Conservation (phyloP, 2,329 filamentous ascomycete genomes). For the Ophiosphaerella herpotricha region DNA sequence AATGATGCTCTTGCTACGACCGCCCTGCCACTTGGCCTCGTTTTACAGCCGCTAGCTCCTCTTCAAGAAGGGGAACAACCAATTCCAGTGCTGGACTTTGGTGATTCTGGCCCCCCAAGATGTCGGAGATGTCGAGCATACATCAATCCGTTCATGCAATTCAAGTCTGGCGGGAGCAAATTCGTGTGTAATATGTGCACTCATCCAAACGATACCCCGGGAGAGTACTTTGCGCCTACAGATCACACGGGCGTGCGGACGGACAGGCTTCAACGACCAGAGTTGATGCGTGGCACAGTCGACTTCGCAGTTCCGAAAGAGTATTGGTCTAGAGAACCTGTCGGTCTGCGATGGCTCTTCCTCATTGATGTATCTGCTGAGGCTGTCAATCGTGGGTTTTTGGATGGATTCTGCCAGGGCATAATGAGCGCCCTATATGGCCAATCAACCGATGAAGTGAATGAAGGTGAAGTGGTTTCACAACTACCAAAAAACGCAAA, state of each 20-base stretch:
- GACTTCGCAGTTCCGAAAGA: constrained; percentile 98
- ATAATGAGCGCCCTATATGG: constrained; percentile 85
- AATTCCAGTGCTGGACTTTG: constrained; percentile 93
- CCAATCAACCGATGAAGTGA: constrained; percentile 51
- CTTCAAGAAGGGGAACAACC: constrained; percentile 83
- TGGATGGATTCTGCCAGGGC: constrained; percentile 88
- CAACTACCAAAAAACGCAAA: constrained; percentile 77
- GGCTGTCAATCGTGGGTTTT: constrained; percentile 84
- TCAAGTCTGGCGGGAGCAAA: constrained; percentile 90
- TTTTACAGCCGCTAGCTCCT: constrained; percentile 85
- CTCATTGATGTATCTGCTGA: constrained; percentile 93
- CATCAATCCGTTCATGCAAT: constrained; percentile 99
- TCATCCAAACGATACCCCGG: constrained; percentile 90
- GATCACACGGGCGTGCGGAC: constrained; percentile 84
- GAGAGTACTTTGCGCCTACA: constrained; percentile 92
- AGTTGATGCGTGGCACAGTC: constrained; percentile 88
- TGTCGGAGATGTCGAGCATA: constrained; percentile 93
- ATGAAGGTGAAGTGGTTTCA: constrained; percentile 57
- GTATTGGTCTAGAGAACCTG: constrained; percentile 95
- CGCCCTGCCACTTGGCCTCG: constrained; percentile 80
- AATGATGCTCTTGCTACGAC: constrained; percentile 80
- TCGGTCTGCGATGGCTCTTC: constrained; percentile 86
- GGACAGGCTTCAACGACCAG: constrained; percentile 85
- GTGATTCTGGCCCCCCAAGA: constrained; percentile 84
- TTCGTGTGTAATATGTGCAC: constrained; percentile 98